Evolutionary conservation across 768 basidiomycete species (phyloP).

Genomic region (Auricularia cornea): DNA sequence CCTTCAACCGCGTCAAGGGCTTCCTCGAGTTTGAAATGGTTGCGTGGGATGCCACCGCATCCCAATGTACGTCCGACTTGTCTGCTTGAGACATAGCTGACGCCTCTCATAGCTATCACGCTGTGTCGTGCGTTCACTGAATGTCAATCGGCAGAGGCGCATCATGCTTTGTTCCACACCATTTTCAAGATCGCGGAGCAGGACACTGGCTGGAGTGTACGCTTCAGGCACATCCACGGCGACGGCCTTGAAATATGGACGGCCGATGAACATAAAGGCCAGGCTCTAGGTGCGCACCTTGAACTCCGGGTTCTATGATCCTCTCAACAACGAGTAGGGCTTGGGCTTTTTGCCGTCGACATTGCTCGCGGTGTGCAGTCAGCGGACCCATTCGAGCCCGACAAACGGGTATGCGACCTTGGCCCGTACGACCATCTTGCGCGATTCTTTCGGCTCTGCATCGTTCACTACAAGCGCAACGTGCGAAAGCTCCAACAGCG

Average conservation of each 20-base stretch:
- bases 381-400: constrained; percentile 8
- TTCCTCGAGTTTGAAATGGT: constrained; percentile 17
- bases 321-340: constrained; percentile 5
- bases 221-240: constrained; percentile 19
- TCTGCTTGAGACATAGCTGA: not conserved
- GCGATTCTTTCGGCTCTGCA: constrained; percentile 16
- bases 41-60: constrained; percentile 9
- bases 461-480: constrained; percentile 16
- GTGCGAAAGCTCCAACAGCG: not conserved
- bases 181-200: constrained; percentile 16
- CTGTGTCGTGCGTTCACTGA: constrained; percentile 17
- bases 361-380: not conserved
- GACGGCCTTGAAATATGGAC: constrained; percentile 14
- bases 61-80: constrained; percentile 8
- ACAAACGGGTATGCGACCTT: constrained; percentile 9
- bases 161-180: constrained; percentile 14
- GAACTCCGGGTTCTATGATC: not conserved
- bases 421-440: constrained; percentile 21
- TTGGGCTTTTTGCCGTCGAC: constrained; percentile 10
- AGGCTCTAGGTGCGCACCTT: constrained; percentile 15
- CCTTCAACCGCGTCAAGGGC: constrained; percentile 10
- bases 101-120: not conserved
- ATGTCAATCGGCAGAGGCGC: constrained; percentile 18
- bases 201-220: constrained; percentile 14
- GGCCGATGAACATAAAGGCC: constrained; percentile 20